Conservation (phyloP, 1,284 basidiomycete genomes). For the Apiotrichum sp. region DNA sequence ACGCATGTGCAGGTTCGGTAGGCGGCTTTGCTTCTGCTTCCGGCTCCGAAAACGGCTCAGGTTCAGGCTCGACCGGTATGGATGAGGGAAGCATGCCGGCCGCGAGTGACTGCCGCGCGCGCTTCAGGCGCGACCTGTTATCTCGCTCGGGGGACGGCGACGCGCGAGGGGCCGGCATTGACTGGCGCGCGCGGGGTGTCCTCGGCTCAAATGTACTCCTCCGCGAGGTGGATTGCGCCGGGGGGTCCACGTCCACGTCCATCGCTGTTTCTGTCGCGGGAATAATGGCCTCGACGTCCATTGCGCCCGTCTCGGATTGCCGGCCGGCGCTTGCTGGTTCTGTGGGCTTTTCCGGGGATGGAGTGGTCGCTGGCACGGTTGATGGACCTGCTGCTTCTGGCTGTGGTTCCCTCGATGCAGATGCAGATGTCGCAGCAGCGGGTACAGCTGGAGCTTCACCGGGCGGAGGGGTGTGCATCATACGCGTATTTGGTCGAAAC, state of each 20-base stretch:
- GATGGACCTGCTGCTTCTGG: no score
- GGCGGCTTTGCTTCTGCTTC: background rate
- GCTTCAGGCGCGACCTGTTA: background rate
- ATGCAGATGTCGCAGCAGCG: background rate
- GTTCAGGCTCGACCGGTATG: background rate
- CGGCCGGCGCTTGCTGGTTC: no score
- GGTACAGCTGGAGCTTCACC: no score
- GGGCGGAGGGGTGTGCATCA: no score
- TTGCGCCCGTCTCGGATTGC: background rate
- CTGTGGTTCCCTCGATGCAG: no score
- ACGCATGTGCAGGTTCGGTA: background rate
- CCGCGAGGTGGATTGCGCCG: no score
- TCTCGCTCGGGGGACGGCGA: background rate
- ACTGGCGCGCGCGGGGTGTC: background rate
- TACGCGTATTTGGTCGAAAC: background rate
- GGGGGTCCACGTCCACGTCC: background rate
- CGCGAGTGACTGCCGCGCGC: background rate
- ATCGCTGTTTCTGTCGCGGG: no score
- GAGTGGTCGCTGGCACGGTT: no score
- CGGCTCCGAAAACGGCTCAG: background rate
- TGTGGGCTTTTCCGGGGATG: no score
- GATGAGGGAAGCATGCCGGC: background rate
- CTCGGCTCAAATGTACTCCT: background rate
- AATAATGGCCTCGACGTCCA: conserved; percentile 2
- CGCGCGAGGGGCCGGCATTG: background rate